These are phyloP conservation scores for Bipolaris zeicola DNA, from an alignment of 2,329 filamentous ascomycete species.

Conservation along the genomic window DNA sequence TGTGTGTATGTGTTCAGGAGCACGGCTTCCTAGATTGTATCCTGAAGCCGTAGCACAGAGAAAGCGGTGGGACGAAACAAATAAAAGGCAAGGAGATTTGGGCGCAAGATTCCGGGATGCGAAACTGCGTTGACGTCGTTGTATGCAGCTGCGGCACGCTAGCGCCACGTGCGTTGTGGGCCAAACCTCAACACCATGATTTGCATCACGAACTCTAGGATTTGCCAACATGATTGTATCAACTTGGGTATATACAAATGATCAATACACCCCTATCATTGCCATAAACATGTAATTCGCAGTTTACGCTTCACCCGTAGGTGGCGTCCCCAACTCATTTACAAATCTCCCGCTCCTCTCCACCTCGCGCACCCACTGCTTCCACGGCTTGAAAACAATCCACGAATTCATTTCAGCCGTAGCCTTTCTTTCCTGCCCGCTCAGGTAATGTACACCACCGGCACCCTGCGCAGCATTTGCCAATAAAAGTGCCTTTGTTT, in stretches of 20 bases:
- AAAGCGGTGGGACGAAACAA: neutral
- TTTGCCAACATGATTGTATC: neutral
- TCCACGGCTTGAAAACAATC: constrained; percentile 46
- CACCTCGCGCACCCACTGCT: constrained; percentile 48
- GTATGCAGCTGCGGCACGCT: constrained; percentile 17
- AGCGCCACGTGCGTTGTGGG: constrained; percentile 22
- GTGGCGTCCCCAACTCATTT: constrained; percentile 36
- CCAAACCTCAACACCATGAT: constrained; percentile 5
- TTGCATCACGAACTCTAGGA: neutral
- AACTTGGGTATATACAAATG: too few species aligned
- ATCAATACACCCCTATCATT: too few species aligned
- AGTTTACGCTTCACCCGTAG: neutral
- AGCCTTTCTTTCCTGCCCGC: constrained; percentile 42
- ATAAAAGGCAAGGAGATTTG: neutral
- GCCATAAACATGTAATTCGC: neutral
- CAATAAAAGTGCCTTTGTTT: constrained; percentile 41
- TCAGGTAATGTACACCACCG: constrained; percentile 34
- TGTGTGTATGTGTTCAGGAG: neutral
- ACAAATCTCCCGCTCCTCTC: constrained; percentile 38
- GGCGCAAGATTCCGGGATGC: neutral
- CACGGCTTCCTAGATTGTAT: neutral
- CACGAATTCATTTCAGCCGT: constrained; percentile 40
- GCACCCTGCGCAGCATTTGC: constrained; percentile 24
- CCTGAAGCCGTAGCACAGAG: neutral
- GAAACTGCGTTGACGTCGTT: constrained; percentile 19